Base-by-base conservation (phyloP, 2,329 filamentous ascomycete genomes). In the Colletotrichum lentis region DNA sequence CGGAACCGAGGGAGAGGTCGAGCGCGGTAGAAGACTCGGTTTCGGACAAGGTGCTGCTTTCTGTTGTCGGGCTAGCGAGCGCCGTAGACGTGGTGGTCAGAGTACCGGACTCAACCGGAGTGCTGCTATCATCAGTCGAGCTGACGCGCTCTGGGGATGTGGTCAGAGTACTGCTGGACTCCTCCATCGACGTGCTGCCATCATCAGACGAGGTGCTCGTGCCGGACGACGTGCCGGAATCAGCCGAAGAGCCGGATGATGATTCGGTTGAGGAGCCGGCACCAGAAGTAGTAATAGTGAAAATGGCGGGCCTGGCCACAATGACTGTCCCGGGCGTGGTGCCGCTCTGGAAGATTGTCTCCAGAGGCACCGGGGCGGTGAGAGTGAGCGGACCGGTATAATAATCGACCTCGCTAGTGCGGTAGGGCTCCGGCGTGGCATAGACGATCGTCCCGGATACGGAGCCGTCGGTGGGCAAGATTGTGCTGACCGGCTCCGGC, bases 391-490 rank as follows among this genome's bases (percentile, higher is more conserved):
- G 20, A 6, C 49, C 67, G 0, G 60, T 64, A 22, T 62, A 46
- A 22, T 62, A 46, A 39, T 59, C 65, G 5, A 35, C 50, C 20
- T 65, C 62, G 10, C 67, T 44, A 1, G 60, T 71, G 3, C 64
- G 43, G 27, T 63, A 68, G 7, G 50, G 57, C n/a, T 53, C 62
- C 2, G 69, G 62, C 20, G 50, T 53, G 5, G 62, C 55, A 2
- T 67, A 41, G 16, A 70, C 44, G 12, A 69, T 64, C 0, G 69
- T 69, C 2, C 70, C 68, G 5, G 44, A 50, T 7, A 11, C 57
- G 2, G 31, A 24, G 20, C 44, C 44, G 35, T 31, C 44, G 2
- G 57, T 27, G 1, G 57, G 57, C 1, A 27, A 24, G 20, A 60
- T 39, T 1, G 57, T 60, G n/a, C 31, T 60, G 31, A 60, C 56